These are phyloP conservation scores for Escovopsis sp. DNA, from an alignment of 2,329 filamentous ascomycete genomes.

Conservation along the genomic window DNA sequence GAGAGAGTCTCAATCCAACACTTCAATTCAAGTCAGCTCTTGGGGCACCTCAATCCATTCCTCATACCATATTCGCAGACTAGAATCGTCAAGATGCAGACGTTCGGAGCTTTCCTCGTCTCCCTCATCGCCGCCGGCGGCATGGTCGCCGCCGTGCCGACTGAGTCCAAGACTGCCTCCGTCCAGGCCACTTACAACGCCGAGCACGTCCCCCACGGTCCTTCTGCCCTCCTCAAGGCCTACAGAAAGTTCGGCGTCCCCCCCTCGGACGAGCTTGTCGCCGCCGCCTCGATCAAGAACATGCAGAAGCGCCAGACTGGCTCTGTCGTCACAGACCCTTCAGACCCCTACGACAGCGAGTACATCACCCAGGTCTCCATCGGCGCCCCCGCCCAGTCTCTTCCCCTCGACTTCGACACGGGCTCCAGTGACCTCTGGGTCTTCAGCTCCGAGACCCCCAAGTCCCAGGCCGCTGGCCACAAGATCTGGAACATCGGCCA, in stretches of 20 bases:
- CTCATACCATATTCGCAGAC: background rate
- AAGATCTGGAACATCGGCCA: conserved; percentile 23
- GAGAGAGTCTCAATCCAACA: conserved; percentile 1
- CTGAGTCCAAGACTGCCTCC: conserved; percentile 4
- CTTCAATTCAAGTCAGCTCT: conserved; percentile 3
- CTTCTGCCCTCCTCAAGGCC: conserved; percentile 7
- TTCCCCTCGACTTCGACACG: conserved; percentile 11
- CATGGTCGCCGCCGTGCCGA: conserved; percentile 6
- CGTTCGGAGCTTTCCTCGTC: conserved; percentile 9
- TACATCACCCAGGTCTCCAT: conserved; percentile 9
- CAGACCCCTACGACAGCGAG: conserved; percentile 5
- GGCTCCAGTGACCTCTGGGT: conserved; percentile 16
- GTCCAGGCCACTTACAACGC: conserved; percentile 6
- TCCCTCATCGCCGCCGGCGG: conserved; percentile 8
- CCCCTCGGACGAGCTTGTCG: conserved; percentile 4
- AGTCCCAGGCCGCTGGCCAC: conserved; percentile 23
- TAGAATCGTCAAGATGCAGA: conserved; percentile 8
- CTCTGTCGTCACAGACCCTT: conserved; percentile 5
- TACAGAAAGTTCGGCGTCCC: conserved; percentile 7
- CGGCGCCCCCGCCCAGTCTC: conserved; percentile 9
- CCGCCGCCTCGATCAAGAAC: conserved; percentile 1
- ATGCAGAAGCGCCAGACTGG: conserved; percentile 7
- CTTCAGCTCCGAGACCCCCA: conserved; percentile 29
- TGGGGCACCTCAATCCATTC: background rate
- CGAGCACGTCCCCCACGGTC: conserved; percentile 5